Conservation (phyloP, 2,329 filamentous ascomycete species). For the Pseudogymnoascus sp. region DNA sequence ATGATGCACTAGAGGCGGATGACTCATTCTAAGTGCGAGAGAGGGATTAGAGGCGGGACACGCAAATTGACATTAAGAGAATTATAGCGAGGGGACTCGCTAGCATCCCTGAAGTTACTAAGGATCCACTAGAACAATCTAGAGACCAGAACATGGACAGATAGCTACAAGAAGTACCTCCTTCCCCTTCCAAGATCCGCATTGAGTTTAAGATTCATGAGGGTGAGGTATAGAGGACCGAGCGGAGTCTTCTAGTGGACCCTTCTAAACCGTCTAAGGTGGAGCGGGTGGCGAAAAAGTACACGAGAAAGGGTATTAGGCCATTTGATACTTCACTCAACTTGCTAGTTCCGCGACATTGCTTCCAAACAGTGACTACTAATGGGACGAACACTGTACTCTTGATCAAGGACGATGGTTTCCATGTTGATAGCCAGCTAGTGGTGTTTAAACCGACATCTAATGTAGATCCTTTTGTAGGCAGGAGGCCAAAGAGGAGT, state of each 20-base stretch:
- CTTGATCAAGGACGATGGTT: not conserved
- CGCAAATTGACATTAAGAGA: not conserved
- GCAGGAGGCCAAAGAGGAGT: not conserved
- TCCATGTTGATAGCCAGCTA: not conserved
- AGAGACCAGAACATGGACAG: not conserved
- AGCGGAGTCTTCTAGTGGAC: not conserved
- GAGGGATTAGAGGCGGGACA: not conserved
- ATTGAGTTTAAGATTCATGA: not conserved
- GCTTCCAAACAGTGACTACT: not conserved
- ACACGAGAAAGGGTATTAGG: not conserved
- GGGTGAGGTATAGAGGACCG: not conserved
- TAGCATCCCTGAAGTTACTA: not conserved
- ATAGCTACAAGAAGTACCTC: not conserved
- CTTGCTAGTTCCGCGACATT: not conserved
- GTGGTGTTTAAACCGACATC: not conserved
- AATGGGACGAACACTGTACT: not conserved
- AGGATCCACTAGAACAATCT: not conserved
- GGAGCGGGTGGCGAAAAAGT: not conserved
- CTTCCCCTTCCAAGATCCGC: not conserved
- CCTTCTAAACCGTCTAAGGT: not conserved
- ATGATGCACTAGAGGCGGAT: not conserved
- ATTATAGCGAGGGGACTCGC: not conserved
- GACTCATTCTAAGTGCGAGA: not conserved
- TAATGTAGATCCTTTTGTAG: not conserved
- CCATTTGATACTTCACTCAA: not conserved